A percentile compares a stretch with the other conserved stretches of the same genome.
phyloP scores from a whole-genome alignment of 495 filamentous ascomycete genomes.

The Talaromyces adpressus region DNA sequence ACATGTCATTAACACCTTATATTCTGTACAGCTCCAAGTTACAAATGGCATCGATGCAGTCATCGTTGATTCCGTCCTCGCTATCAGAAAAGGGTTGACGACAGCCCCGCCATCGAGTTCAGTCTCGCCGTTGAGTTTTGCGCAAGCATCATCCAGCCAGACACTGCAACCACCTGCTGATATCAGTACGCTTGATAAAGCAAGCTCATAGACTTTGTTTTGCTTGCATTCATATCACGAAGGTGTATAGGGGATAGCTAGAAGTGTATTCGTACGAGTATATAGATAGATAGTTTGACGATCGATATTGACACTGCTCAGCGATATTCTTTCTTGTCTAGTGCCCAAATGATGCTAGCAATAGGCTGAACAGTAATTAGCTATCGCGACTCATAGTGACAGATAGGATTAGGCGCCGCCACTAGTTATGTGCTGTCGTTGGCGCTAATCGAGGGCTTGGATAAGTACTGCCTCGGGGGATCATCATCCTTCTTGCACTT shows the following conservation, averaged over 20 bases:
- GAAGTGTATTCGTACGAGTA: background rate
- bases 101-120: background rate
- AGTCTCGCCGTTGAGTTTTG: background rate
- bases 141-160: constrained; percentile 1
- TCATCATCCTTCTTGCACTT: background rate
- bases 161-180: constrained; percentile 2
- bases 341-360: background rate
- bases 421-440: background rate
- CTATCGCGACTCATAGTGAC: background rate
- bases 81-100: constrained; percentile 57
- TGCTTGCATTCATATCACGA: background rate
- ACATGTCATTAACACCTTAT: constrained; percentile 13
- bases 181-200: constrained; percentile 3
- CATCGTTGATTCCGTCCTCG: constrained; percentile 88
- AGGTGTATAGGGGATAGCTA: background rate
- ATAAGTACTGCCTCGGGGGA: background rate
- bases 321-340: background rate
- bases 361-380: background rate
- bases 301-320: background rate
- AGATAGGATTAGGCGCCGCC: background rate
- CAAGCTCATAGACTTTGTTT: background rate
- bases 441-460: background rate
- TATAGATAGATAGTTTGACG: background rate
- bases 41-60: constrained; percentile 94
- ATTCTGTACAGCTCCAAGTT: constrained; percentile 65